Percentiles rank a stretch among this genome's conserved stretches.
These are phyloP conservation scores for Candida mattraensis DNA, from an alignment of 805 yeast genomes.

Conservation along the genomic window DNA sequence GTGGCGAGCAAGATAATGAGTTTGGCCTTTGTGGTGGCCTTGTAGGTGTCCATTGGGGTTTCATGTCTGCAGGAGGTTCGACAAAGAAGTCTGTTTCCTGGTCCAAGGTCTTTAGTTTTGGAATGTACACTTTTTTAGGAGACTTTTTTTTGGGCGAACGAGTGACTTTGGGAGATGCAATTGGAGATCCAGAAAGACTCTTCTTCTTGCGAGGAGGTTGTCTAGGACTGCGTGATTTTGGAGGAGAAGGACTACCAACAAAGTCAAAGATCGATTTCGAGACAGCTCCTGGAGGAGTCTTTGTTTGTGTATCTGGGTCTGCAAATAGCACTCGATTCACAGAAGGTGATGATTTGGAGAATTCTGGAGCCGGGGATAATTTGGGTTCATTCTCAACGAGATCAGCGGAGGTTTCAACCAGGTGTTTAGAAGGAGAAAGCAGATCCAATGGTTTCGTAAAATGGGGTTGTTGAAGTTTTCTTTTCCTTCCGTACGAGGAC, in stretches of 20 bases:
- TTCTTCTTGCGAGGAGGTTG: background rate
- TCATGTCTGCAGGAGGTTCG: conserved; percentile 16
- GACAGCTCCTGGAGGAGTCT: background rate
- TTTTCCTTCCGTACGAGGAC: conserved; percentile 7
- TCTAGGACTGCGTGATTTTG: background rate
- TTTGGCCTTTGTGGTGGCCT: background rate
- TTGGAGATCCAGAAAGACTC: too few relatives aligned
- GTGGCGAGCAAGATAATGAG: background rate
- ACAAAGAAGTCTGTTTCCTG: conserved; percentile 19
- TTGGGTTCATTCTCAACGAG: too few relatives aligned
- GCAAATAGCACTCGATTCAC: too few relatives aligned
- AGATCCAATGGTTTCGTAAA: background rate
- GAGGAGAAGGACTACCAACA: conserved; percentile 9
- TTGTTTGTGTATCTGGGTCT: too few relatives aligned
- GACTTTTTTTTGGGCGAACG: conserved; percentile 5
- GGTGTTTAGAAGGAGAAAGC: conserved; percentile 3
- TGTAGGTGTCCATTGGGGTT: conserved; percentile 13
- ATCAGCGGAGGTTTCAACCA: too few relatives aligned
- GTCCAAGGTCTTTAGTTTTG: conserved; percentile 13
- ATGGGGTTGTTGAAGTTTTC: background rate
- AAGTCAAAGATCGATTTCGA: conserved; percentile 10
- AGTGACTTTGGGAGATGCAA: background rate
- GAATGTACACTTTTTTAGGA: conserved; percentile 19
- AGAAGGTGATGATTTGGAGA: too few relatives aligned
- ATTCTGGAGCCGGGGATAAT: background rate